phyloP scores from a whole-genome alignment of 495 filamentous ascomycete genomes.

The Penicillium goetzii region DNA sequence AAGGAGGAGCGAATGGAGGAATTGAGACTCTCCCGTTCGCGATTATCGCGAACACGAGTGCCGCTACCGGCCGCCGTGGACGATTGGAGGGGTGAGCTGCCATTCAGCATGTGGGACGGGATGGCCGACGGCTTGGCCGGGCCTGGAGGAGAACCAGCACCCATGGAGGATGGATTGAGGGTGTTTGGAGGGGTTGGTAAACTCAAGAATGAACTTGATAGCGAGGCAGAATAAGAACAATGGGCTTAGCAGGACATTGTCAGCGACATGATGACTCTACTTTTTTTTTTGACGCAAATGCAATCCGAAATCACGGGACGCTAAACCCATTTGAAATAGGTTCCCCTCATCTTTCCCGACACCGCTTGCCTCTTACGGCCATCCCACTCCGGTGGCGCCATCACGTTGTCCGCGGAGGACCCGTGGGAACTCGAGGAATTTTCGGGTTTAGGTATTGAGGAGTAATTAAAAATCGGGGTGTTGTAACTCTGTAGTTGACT shows the following conservation, averaged over 20 bases:
- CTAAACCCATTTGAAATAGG: conserved; percentile 18
- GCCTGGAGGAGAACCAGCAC: conserved; percentile 44
- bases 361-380: conserved; percentile 17
- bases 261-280: conserved; percentile 23
- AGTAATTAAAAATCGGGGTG: neutral
- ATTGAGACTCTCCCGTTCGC: conserved; percentile 55
- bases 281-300: conserved; percentile 31
- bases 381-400: conserved; percentile 11
- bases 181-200: neutral
- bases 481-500: neutral
- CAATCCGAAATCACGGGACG: conserved; percentile 26
- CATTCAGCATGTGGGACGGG: conserved; percentile 54
- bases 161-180: conserved; percentile 31
- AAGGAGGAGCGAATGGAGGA: conserved; percentile 58
- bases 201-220: conserved; percentile 1
- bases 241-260: conserved; percentile 9
- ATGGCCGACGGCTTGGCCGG: conserved; percentile 50
- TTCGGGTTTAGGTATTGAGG: neutral
- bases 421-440: neutral
- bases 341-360: conserved; percentile 21
- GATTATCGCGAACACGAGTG: conserved; percentile 40
- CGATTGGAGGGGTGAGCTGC: conserved; percentile 46
- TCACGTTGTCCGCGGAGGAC: conserved; percentile 18
- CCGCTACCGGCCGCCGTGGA: conserved; percentile 24
- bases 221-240: conserved; percentile 1